Evolutionary conservation across 2,329 filamentous ascomycete genomes (phyloP).

Genomic region (Fusarium sp.): DNA sequence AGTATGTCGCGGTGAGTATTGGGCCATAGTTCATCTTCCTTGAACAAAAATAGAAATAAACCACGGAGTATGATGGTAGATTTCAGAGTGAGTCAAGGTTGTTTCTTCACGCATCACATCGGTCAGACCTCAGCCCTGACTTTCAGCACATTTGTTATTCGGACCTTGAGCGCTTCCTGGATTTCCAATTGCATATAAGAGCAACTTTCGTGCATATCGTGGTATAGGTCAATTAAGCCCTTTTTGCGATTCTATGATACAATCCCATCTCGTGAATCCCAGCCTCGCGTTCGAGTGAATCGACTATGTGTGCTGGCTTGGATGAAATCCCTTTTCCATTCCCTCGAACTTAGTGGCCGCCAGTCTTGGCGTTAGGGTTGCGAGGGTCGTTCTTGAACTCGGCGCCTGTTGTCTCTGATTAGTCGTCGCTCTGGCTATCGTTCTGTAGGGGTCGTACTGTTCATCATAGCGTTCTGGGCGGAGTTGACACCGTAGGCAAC

Average conservation of each 20-base stretch:
- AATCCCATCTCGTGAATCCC: constrained; percentile 52
- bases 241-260: constrained; percentile 59
- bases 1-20: constrained; percentile 78
- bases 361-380: constrained; percentile 75
- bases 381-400: constrained; percentile 98
- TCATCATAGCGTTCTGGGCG: constrained; percentile 80
- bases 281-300: constrained; percentile 46
- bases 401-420: constrained; percentile 71
- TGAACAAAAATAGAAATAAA: constrained; percentile 86
- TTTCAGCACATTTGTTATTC: constrained; percentile 13
- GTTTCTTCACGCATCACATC: constrained; percentile 21
- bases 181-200: constrained; percentile 1
- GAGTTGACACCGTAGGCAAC: constrained; percentile 94
- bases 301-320: constrained; percentile 45
- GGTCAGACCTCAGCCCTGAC: constrained; percentile 1
- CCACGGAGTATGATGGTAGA: constrained; percentile 74
- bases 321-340: constrained; percentile 44
- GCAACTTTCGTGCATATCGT: constrained; percentile 34
- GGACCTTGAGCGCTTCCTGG: constrained; percentile 8
- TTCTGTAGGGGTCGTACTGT: constrained; percentile 67
- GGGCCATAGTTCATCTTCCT: constrained; percentile 75
- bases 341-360: constrained; percentile 58
- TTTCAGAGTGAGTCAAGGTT: constrained; percentile 86
- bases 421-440: constrained; percentile 41
- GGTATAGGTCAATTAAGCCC: constrained; percentile 53